Base-by-base conservation (phyloP, 768 basidiomycete species). In the Panellus pusillus region DNA sequence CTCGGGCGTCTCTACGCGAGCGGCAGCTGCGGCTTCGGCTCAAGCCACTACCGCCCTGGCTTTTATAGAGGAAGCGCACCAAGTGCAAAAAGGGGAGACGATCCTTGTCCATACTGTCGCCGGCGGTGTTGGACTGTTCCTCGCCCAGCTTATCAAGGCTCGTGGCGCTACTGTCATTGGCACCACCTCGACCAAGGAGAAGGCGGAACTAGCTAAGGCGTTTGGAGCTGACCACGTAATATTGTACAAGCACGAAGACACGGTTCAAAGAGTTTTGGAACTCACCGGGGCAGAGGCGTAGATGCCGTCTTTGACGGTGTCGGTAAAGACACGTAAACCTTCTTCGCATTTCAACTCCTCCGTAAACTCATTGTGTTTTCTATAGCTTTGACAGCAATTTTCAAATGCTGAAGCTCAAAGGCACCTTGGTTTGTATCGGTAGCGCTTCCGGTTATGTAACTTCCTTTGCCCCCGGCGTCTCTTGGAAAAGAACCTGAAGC, bases 271-370 rank as follows among this genome's bases (percentile, higher is more conserved):
- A 41, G 89, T 91, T 14, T 67, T 86, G 49, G 84, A 89, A 62
- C 70, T 93, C 49, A 93, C 92, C 0, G 38, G 90, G 89, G 7
- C 77, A 84, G 60, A 91, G 92, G 14, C n/a, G 90, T 93, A 5
- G 81, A 96, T 57, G 95, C 83, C 14, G 81, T 93, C 19, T 96
- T 88, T 63, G 96, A 99, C 63, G 96, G 96, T 27, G 93, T 99
- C n/a, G 96, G 96, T 1, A 95, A 91, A 74, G 90, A 93, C 67
- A 98, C 94, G 81, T 95, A 71, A n/a, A n/a, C n/a, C n/a, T n/a
- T n/a, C n/a, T n/a, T n/a, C n/a, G n/a, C n/a, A n/a, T n/a, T n/a
- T n/a, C n/a, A n/a, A n/a, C n/a, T n/a, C n/a, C n/a, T n/a, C n/a
- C 43, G 12, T 47, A 28, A n/a, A 20, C 20, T 50, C 14, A 48